Base-by-base conservation (phyloP, 2,329 filamentous ascomycete genomes). In the Magnaporthiopsis poae region DNA sequence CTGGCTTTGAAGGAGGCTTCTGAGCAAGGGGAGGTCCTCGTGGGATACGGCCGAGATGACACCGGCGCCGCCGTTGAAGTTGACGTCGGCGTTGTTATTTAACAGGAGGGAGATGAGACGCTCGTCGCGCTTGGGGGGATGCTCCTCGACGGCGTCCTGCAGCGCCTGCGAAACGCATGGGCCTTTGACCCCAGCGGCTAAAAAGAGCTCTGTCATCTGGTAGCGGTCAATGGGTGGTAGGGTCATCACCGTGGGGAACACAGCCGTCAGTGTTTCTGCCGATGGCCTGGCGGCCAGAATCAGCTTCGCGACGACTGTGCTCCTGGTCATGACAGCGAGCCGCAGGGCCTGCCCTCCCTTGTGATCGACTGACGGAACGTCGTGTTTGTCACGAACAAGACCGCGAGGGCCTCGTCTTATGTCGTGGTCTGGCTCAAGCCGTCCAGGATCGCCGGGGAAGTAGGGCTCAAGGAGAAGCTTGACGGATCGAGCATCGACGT, bases 21-120 rank as follows among this genome's bases (percentile, higher is more conserved):
- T 75, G 0, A 86, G 71, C 0, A 86, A 73, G 0, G 72, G 72
- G 0, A 81, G 66, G 63, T 87, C 83, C 36, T 77, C 79, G 66
- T 82, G 80, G 1, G 73, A 69, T 25, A 87, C 80, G 0, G 84
- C 80, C 0, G 80, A 76, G 0, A 79, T 73, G 18, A 87, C 75
- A 2, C 78, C 80, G n/a, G 79, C 75, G 0, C 83, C 82, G 33
- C 81, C 79, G 60, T 82, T 81, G 66, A 81, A 83, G 69, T 85
- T 85, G 56, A 84, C 78, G 63, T 86, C 83, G 4, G 82, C 82
- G 18, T 82, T 80, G 68, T 84, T 76, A 2, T 78, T 76, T 5
- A 87, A 74, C 3, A 87, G 74, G 5, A 87, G 76, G 8, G 78
- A 77, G 66, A 87, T 82, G 13, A 87, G 74, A 1, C 78, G 76